Percentiles rank a stretch among this genome's conserved stretches.
Evolutionary conservation across 2,329 filamentous ascomycete species (phyloP).

Genomic region (Bipolaris victoriae): DNA sequence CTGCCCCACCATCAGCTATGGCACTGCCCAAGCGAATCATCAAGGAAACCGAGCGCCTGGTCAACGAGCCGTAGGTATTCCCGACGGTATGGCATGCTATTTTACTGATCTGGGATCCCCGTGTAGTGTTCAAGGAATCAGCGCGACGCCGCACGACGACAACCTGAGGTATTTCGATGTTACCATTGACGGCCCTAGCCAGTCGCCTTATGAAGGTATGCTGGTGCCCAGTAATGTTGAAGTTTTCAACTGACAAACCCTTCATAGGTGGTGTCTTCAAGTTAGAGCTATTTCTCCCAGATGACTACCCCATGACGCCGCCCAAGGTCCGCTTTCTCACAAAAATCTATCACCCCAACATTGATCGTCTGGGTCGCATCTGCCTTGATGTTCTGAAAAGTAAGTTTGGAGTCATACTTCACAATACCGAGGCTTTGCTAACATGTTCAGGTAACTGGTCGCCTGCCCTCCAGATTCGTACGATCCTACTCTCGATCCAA

Average conservation of each 20-base stretch:
- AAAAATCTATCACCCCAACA: conserved; percentile 99
- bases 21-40: conserved; percentile 94
- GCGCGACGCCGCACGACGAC: conserved; percentile 92
- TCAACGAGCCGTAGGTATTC: conserved; percentile 84
- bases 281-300: conserved; percentile 94
- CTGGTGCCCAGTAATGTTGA: conserved; percentile 6
- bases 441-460: conserved; percentile 86
- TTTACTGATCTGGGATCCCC: conserved; percentile 9
- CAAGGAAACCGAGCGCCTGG: conserved; percentile 97
- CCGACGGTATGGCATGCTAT: background rate
- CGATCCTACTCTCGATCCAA: conserved; percentile 98
- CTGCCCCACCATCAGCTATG: conserved; percentile 43
- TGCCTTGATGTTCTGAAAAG: conserved; percentile 97
- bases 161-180: conserved; percentile 99
- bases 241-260: conserved; percentile 13
- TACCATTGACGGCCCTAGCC: conserved; percentile 87
- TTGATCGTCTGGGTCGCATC: conserved; percentile 95
- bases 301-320: conserved; percentile 99
- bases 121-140: conserved; percentile 89
- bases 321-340: conserved; percentile 98
- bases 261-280: conserved; percentile 81
- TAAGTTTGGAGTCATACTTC: conserved; percentile 50
- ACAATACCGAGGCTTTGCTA: background rate
- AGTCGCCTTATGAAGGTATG: conserved; percentile 93
- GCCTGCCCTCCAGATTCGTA: conserved; percentile 94